Conservation (phyloP, 1,284 basidiomycete genomes). For the Laetiporus sulphureus region DNA sequence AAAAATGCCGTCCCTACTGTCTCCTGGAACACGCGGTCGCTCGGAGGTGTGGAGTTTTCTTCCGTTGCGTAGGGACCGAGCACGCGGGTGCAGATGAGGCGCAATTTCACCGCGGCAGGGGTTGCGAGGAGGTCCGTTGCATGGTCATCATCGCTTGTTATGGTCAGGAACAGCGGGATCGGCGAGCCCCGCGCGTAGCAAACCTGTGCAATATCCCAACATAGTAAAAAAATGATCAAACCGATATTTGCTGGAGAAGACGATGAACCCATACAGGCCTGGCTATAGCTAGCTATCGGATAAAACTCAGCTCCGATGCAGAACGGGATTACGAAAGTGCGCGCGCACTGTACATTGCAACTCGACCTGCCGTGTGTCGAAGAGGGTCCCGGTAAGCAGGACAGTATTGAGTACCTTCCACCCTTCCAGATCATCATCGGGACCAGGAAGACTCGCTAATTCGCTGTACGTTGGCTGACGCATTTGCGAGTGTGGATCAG, state of each 20-base stretch:
- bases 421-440: constrained; percentile 28
- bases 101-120: constrained; percentile 29
- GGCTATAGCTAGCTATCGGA: constrained; percentile 41
- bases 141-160: constrained; percentile 37
- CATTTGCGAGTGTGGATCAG: constrained; percentile 25
- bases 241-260: too few relatives aligned
- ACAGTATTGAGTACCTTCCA: constrained; percentile 28
- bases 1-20: constrained; percentile 38
- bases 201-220: constrained; percentile 29
- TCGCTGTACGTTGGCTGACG: constrained; percentile 27
- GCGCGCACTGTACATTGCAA: constrained; percentile 34
- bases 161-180: constrained; percentile 40
- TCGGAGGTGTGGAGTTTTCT: constrained; percentile 32
- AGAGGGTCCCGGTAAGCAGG: constrained; percentile 24
- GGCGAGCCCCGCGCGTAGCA: constrained; percentile 42
- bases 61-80: constrained; percentile 41
- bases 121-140: constrained; percentile 42
- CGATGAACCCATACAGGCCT: constrained; percentile 28
- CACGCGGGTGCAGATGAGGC: constrained; percentile 30
- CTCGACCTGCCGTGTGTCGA: constrained; percentile 27
- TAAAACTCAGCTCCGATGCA: not conserved
- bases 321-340: not conserved
- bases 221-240: too few relatives aligned
- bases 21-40: constrained; percentile 40
- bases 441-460: constrained; percentile 23